A percentile compares a stretch with the other conserved stretches of the same genome.
These are phyloP conservation scores for Zygosaccharomyces bailii DNA, from an alignment of 805 yeast species.

Conservation along the genomic window DNA sequence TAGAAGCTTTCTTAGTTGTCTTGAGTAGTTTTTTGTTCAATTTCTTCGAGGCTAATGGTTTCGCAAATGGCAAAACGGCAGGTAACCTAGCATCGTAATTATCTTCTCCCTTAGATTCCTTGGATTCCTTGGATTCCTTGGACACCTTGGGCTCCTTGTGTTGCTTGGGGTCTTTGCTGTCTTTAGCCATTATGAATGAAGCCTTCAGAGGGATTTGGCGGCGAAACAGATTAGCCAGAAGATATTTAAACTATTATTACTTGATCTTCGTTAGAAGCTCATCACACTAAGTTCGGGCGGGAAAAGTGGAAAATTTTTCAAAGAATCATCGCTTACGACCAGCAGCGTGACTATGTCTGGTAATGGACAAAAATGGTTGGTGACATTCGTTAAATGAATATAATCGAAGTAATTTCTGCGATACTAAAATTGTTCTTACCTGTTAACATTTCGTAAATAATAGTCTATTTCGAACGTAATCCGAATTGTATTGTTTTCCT, in stretches of 20 bases:
- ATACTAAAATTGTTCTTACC: too few species aligned
- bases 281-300: background rate
- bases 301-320: constrained; percentile 11
- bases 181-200: constrained; percentile 15
- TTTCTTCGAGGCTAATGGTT: constrained; percentile 94
- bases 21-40: constrained; percentile 91
- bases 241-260: too few species aligned
- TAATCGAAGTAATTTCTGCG: too few species aligned
- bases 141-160: too few species aligned
- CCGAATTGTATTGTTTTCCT: too few species aligned
- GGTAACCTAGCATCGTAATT: constrained; percentile 91
- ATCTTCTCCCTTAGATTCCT: constrained; percentile 46
- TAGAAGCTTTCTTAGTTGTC: constrained; percentile 95
- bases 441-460: too few species aligned
- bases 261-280: too few species aligned
- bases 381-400: too few species aligned
- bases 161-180: constrained; percentile 21
- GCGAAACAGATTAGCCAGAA: too few species aligned
- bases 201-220: too few species aligned
- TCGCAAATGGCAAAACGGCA: constrained; percentile 87
- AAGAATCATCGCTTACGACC: constrained; percentile 6
- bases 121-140: constrained; percentile 15
- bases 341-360: constrained; percentile 3
- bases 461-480: too few species aligned
- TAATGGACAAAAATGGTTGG: too few species aligned